Base-by-base conservation (phyloP, 2,329 filamentous ascomycete species). In the Sporothrix phasma region DNA sequence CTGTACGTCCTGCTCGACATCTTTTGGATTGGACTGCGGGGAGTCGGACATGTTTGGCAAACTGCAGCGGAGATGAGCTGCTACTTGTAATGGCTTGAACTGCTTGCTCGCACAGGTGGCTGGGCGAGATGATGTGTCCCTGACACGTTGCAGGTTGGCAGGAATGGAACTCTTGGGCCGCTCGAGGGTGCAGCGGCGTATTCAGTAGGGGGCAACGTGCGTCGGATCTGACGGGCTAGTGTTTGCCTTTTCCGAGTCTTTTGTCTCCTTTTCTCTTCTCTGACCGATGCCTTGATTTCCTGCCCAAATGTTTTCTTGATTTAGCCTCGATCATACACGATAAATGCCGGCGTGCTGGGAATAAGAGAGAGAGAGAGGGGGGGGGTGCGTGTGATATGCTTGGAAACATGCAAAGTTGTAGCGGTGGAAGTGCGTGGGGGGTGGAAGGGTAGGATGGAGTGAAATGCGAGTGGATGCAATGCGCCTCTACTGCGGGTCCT, bases 1-100 rank as follows among this genome's bases (percentile, higher is more conserved):
- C 83, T 91, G 90, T 85, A 85, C 88, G 85, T 85, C 88, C 84
- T 88, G 89, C 84, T 96, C 93, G 83, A 92, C 89, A 82, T 95
- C 91, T 84, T 95, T 94, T 75, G 90, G 87, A 83, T 92, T 90
- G 85, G 88, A 92, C 85, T 91, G 82, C 78, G 83, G 82, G 79
- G 83, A 84, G 78, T 84, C 89, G 83, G 92, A 96, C 92, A 97
- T 94, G 91, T 90, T 88, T 87, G 86, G 86, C 82, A 84, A 82
- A 80, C 80, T 84, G 82, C 82, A 84, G 81, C 81, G 82, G 82
- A 76, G 82, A 79, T 79, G 81, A 77, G 80, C 81, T 83, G 81
- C 78, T 80, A 82, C 79, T 80, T 78, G 66, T 68, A 81, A 79
- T 80, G 79, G 78, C 76, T 78, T 79, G 78, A 78, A 76, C 72